Conservation (phyloP, 2,329 filamentous ascomycete species). For the Ascochyta fabae region DNA sequence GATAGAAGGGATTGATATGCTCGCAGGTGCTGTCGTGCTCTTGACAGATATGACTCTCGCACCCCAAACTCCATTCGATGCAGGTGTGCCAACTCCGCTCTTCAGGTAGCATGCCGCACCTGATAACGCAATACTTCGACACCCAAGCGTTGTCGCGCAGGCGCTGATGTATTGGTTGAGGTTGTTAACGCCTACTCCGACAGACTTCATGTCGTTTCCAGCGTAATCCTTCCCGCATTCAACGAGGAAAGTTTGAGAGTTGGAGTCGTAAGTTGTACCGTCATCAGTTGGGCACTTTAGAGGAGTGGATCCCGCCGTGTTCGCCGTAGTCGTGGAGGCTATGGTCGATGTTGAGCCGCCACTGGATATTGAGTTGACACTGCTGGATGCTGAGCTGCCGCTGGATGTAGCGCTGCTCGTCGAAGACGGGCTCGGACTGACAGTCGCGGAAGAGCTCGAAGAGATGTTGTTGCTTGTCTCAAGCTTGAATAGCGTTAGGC, state of each 20-base stretch:
- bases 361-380: background rate
- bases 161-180: conserved; percentile 7
- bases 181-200: background rate
- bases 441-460: background rate
- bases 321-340: background rate
- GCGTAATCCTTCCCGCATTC: conserved; percentile 11
- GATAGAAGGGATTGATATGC: background rate
- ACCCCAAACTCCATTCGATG: conserved; percentile 6
- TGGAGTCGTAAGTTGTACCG: background rate
- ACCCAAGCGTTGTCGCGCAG: conserved; percentile 1
- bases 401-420: background rate
- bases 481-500: conserved; percentile 18
- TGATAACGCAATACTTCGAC: conserved; percentile 7
- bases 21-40: background rate
- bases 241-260: conserved; percentile 7
- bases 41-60: background rate
- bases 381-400: background rate
- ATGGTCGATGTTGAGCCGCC: background rate
- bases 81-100: conserved; percentile 2
- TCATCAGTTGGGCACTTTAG: conserved; percentile 5
- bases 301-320: conserved; percentile 1
- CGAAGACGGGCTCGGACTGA: background rate
- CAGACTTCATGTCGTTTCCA: conserved; percentile 2
- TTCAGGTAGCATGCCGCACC: conserved; percentile 12
- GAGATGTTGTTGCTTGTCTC: background rate